Percentiles rank a stretch among this genome's conserved stretches.
Evolutionary conservation across 1,284 basidiomycete species (phyloP).

Genomic region (Vanrija humicola): DNA sequence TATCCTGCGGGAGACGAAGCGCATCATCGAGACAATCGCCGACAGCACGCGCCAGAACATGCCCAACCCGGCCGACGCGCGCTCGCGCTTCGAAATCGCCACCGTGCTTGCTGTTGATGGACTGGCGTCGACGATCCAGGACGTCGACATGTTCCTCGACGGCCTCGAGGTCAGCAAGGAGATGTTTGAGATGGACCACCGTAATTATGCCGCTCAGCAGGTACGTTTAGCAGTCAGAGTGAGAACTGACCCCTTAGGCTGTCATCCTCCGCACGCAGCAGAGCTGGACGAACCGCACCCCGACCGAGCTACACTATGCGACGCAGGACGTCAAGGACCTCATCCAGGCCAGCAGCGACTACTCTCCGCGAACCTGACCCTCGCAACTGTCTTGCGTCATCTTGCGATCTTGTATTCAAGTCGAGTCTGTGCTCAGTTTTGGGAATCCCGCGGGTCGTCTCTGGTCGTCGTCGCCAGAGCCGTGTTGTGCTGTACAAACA

Average conservation of each 20-base stretch:
- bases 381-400: no score
- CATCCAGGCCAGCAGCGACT: constrained; percentile 32
- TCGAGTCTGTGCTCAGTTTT: no score
- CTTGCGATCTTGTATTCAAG: no score
- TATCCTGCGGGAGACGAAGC: constrained; percentile 80
- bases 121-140: constrained; percentile 75
- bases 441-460: no score
- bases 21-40: constrained; percentile 76
- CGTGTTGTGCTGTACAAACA: no score
- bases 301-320: constrained; percentile 84
- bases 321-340: constrained; percentile 50
- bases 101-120: constrained; percentile 66
- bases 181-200: constrained; percentile 78
- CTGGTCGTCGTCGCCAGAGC: no score
- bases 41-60: constrained; percentile 60
- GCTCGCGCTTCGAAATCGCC: constrained; percentile 70
- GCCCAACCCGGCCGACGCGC: constrained; percentile 25
- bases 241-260: constrained; percentile 55
- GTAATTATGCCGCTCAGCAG: constrained; percentile 91
- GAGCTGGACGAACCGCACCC: constrained; percentile 80
- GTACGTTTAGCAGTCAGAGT: constrained; percentile 50
- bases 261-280: constrained; percentile 90
- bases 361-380: not conserved
- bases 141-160: constrained; percentile 76
- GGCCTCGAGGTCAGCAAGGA: constrained; percentile 85